phyloP scores from a whole-genome alignment of 2,329 filamentous ascomycete genomes.

The Botryosphaeria agaves region DNA sequence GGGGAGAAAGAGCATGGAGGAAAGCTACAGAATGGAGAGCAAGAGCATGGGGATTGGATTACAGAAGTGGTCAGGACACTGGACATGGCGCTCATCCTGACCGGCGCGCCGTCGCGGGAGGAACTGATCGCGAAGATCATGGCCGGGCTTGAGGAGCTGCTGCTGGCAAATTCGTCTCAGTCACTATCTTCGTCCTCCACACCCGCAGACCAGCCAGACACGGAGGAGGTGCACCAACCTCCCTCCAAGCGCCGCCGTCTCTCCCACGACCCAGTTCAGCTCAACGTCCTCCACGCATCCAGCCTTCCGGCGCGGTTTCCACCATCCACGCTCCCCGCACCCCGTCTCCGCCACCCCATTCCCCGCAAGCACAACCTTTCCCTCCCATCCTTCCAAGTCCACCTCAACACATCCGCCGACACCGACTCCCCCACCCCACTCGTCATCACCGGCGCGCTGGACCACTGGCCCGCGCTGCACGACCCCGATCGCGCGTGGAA shows the following conservation, averaged over 20 bases:
- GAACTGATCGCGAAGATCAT: slow-evolving; percentile 30
- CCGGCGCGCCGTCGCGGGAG: slow-evolving; percentile 45
- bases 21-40: slow-evolving; percentile 3
- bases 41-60: slow-evolving; percentile 24
- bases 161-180: no score
- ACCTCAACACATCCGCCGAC: slow-evolving; percentile 11
- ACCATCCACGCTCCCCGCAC: slow-evolving; percentile 7
- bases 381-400: slow-evolving; percentile 14
- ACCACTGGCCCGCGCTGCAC: slow-evolving; percentile 64
- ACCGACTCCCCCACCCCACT: slow-evolving; percentile 31
- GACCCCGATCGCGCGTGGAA: slow-evolving; percentile 45
- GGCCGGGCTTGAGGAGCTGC: slow-evolving; percentile 28
- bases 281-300: background rate
- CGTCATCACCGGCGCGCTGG: slow-evolving; percentile 48
- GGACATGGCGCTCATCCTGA: slow-evolving; percentile 61
- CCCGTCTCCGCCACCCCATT: slow-evolving; percentile 9
- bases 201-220: slow-evolving; percentile 3
- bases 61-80: slow-evolving; percentile 45
- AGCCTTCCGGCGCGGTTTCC: slow-evolving; percentile 8
- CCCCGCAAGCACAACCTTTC: slow-evolving; percentile 7
- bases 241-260: slow-evolving; percentile 5
- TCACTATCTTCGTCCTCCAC: no score
- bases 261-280: slow-evolving; percentile 7
- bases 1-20: background rate
- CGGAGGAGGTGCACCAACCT: no score